Evolutionary conservation across 2,329 filamentous ascomycete genomes (phyloP).

Genomic region (Nemania serpens): DNA sequence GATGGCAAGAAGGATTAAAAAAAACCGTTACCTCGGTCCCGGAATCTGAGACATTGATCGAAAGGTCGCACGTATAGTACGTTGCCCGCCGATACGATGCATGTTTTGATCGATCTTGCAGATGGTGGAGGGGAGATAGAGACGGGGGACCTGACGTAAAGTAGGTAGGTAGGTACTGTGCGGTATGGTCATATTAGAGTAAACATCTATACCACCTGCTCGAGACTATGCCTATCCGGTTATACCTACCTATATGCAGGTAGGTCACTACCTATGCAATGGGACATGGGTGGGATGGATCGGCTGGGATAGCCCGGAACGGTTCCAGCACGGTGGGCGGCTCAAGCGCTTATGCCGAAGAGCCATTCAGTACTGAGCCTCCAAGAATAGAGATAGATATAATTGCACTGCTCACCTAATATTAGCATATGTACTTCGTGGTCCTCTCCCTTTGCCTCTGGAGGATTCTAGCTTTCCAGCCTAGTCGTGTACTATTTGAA

Average conservation of each 20-base stretch:
- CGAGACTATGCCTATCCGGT: too few relatives aligned
- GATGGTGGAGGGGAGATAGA: constrained; percentile 1
- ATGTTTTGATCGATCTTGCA: constrained; percentile 23
- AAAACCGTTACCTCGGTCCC: constrained; percentile 20
- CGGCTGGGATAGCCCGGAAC: not conserved
- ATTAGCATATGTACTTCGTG: too few relatives aligned
- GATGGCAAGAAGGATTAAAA: not conserved
- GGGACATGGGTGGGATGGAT: not conserved
- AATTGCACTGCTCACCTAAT: too few relatives aligned
- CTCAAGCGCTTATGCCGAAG: not conserved
- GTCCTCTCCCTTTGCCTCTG: too few relatives aligned
- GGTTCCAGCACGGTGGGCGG: not conserved
- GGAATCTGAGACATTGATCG: constrained; percentile 12
- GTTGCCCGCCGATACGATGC: constrained; percentile 1
- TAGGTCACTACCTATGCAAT: too few relatives aligned
- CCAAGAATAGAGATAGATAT: not conserved
- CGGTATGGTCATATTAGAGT: too few relatives aligned
- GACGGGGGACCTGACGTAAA: too few relatives aligned
- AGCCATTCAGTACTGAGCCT: not conserved
- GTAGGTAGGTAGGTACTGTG: too few relatives aligned
- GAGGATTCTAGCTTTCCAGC: too few relatives aligned
- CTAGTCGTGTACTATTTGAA: not conserved
- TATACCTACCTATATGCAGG: too few relatives aligned
- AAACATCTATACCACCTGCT: too few relatives aligned
- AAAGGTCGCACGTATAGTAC: not conserved